A percentile compares a stretch with the other conserved stretches of the same genome.
Evolutionary conservation across 2,329 filamentous ascomycete genomes (phyloP).

Genomic region (Aspergillus nomiae): DNA sequence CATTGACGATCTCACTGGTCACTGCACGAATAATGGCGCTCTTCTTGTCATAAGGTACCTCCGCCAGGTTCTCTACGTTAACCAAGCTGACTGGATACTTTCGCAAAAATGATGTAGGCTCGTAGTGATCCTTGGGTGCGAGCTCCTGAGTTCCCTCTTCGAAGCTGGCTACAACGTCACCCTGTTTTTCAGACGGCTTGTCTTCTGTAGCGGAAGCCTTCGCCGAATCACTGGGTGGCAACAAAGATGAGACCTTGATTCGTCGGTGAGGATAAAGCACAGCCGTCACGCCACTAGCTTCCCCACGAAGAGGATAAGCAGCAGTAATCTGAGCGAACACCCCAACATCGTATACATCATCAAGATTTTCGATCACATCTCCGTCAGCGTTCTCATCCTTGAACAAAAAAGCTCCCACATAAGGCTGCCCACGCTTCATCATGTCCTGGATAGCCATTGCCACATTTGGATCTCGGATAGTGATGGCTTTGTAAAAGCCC

Average conservation of each 20-base stretch:
- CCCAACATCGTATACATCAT: conserved; percentile 93
- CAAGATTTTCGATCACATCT: conserved; percentile 85
- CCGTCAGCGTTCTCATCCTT: conserved; percentile 94
- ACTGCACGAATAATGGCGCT: conserved; percentile 86
- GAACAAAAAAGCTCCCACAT: conserved; percentile 94
- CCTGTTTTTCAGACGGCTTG: conserved; percentile 69
- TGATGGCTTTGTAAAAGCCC: conserved; percentile 98
- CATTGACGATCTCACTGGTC: conserved; percentile 97
- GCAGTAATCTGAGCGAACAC: conserved; percentile 98
- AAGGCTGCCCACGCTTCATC: conserved; percentile 94
- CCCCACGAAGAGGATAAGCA: conserved; percentile 81
- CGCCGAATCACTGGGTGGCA: conserved; percentile 61
- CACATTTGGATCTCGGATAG: conserved; percentile 89
- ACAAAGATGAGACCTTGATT: conserved; percentile 83
- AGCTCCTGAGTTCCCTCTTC: conserved; percentile 74
- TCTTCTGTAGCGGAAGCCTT: conserved; percentile 36
- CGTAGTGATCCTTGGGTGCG: conserved; percentile 64
- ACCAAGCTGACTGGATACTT: conserved; percentile 92
- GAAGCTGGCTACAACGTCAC: conserved; percentile 95
- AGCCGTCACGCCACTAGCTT: conserved; percentile 82
- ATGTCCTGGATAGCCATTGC: conserved; percentile 92
- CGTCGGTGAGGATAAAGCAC: conserved; percentile 95
- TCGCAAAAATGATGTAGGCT: conserved; percentile 86
- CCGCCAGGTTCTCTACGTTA: conserved; percentile 88
- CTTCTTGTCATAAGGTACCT: conserved; percentile 88